A percentile compares a stretch with the other conserved stretches of the same genome.
Conservation (phyloP, 2,329 filamentous ascomycete species). For the Neonectria coccinea region DNA sequence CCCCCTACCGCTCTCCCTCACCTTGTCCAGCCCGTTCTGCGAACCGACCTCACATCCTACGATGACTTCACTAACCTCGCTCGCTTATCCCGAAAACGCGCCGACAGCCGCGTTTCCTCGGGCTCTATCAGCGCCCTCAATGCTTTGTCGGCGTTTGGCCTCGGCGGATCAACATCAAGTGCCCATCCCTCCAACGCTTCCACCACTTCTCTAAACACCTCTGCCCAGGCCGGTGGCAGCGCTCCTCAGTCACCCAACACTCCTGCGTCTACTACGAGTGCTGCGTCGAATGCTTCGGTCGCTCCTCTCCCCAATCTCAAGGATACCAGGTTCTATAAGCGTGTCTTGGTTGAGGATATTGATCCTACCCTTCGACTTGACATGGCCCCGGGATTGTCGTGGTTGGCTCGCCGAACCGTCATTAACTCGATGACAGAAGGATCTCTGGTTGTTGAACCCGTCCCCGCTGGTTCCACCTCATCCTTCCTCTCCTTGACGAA, state of each 20-base stretch:
- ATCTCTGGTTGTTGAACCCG: constrained; percentile 88
- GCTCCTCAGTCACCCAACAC: constrained; percentile 70
- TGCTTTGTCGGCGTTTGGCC: constrained; percentile 56
- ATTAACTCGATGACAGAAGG: constrained; percentile 86
- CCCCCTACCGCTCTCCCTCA: constrained; percentile 81
- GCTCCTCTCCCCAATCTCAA: constrained; percentile 73
- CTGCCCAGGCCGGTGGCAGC: constrained; percentile 61
- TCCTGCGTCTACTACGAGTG: constrained; percentile 64
- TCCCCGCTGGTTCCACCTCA: constrained; percentile 69
- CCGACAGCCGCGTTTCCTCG: constrained; percentile 75
- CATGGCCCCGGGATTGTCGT: constrained; percentile 88
- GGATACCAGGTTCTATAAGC: constrained; percentile 95
- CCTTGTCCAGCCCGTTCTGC: constrained; percentile 83
- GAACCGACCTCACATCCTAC: constrained; percentile 83
- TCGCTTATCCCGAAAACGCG: constrained; percentile 71
- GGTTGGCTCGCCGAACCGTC: constrained; percentile 89
- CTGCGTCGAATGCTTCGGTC: constrained; percentile 52
- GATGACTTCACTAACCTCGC: constrained; percentile 87
- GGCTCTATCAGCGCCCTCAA: constrained; percentile 70
- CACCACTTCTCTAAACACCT: constrained; percentile 66
- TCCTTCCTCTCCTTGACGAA: constrained; percentile 62
- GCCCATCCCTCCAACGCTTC: constrained; percentile 69
- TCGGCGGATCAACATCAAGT: constrained; percentile 61
- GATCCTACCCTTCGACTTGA: constrained; percentile 94
- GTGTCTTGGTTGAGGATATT: constrained; percentile 87